A percentile compares a stretch with the other conserved stretches of the same genome.
Conservation (phyloP, 2,329 filamentous ascomycete species). For the Colletotrichum sp. region DNA sequence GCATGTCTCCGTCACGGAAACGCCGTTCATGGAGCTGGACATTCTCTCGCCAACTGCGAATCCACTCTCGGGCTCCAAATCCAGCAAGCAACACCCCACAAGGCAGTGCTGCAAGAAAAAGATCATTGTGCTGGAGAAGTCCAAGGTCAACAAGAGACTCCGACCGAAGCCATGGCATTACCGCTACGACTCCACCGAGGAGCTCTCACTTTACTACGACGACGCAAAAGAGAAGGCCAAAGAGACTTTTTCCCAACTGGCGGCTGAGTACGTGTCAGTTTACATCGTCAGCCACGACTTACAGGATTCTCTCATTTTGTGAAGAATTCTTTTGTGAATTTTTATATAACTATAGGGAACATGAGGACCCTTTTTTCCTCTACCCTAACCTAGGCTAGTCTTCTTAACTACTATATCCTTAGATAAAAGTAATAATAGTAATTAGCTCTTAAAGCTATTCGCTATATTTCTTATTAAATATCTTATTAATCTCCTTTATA, state of each 20-base stretch:
- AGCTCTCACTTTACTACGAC: neutral
- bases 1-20: neutral
- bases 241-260: accelerated
- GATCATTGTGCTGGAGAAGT: neutral
- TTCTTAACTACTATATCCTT: no score
- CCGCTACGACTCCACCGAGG: neutral
- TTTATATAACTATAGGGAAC: no score
- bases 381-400: no score
- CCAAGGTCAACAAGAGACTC: neutral
- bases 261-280: neutral
- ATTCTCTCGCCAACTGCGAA: neutral
- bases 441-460: no score
- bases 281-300: neutral
- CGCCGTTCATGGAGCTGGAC: neutral
- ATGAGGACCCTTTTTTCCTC: no score
- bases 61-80: neutral
- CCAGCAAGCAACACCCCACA: neutral
- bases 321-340: no score
- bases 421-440: no score
- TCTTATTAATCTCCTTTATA: no score
- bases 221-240: neutral
- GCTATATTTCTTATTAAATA: no score
- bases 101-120: neutral
- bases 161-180: neutral
- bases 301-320: neutral